Percentiles rank a stretch among this genome's conserved stretches.
phyloP scores from a whole-genome alignment of 257 asterid species.

The Solanum infundibuliforme region DNA sequence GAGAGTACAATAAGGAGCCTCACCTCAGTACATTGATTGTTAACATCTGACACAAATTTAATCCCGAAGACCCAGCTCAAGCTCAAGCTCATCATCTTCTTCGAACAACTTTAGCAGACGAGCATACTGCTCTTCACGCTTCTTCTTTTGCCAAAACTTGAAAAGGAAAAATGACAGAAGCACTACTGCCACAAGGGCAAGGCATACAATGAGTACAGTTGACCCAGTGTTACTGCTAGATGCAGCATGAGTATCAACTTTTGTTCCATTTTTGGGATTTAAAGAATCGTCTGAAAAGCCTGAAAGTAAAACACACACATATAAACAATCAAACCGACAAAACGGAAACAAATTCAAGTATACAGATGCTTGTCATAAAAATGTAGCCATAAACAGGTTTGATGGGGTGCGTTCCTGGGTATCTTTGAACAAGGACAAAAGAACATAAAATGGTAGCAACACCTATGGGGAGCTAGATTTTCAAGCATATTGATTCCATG shows the following conservation, averaged over 20 bases:
- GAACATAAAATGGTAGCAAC: background rate
- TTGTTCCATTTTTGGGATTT: constrained; percentile 30
- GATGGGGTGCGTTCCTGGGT: background rate
- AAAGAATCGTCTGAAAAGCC: constrained; percentile 46
- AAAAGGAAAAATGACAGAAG: constrained; percentile 50
- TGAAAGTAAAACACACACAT: constrained; percentile 12
- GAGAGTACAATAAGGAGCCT: constrained; percentile 4
- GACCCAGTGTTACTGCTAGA: constrained; percentile 39
- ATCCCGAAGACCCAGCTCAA: constrained; percentile 88
- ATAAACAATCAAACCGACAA: constrained; percentile 3
- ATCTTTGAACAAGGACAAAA: background rate
- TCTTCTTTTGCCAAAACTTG: constrained; percentile 75
- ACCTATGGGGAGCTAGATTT: background rate
- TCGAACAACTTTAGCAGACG: constrained; percentile 80
- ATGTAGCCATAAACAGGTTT: background rate
- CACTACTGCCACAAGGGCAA: constrained; percentile 30
- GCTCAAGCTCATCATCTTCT: constrained; percentile 91
- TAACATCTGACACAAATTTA: constrained; percentile 18
- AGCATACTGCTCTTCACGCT: constrained; percentile 86
- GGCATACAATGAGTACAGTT: constrained; percentile 27
- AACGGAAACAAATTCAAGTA: background rate
- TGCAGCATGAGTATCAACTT: constrained; percentile 15
- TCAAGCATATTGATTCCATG: background rate
- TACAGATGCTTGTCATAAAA: background rate
- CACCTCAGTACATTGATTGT: constrained; percentile 26